Evolutionary conservation across 768 basidiomycete species (phyloP), one percentile per base, ranked within the genome.

Genomic region (Boletellus emodensis): DNA sequence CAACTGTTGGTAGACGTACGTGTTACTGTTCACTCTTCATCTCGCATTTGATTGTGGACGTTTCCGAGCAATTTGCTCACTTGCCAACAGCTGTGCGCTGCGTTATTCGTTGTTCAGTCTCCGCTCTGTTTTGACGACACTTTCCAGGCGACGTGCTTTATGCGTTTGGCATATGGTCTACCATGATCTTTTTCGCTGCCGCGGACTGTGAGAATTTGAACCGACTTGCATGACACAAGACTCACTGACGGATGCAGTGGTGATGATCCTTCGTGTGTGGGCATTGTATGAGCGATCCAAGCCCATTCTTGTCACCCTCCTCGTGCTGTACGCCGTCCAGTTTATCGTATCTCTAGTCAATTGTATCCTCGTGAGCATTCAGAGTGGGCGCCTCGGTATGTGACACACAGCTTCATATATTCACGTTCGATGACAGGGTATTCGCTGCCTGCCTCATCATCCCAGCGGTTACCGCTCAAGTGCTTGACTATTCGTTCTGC

Each of bases 201-300:
- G 30, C 30, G 30, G 30, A 30, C 10, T 30, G 30, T 30, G 30
- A 30, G 30, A 30, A 30, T 30, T 8, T 7, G 7, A 8, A 11
- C 8, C 8, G 30, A 30, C 30, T 30, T 30, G 30, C 30, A 7
- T 30, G 30, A 11, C 30, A 30, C 8, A 7, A 11, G 6, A 11
- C 30, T 30, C 15, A 46, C 32, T 20, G 17, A 14, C 13, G 8
- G 3, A 39, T 32, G 15, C n/a, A 48, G 48, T 42, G 24, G 22
- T 22, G 14, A 36, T 48, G 40, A 36, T 48, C 40, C 40, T 48
- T 7, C 48, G 48, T 15, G 40, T 48, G 24, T 42, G 48, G 48
- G 48, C 40, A 10, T 41, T 48, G 22, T 48, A 48, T n/a, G 12
- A 15, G 35, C 40, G 34, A 33, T 41, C 48, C 6, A 42, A 7